A percentile compares a stretch with the other conserved stretches of the same genome.
These are phyloP conservation scores for Thalassiosira hispida DNA, from an alignment of 352 stramenopile species.

Conservation along the genomic window DNA sequence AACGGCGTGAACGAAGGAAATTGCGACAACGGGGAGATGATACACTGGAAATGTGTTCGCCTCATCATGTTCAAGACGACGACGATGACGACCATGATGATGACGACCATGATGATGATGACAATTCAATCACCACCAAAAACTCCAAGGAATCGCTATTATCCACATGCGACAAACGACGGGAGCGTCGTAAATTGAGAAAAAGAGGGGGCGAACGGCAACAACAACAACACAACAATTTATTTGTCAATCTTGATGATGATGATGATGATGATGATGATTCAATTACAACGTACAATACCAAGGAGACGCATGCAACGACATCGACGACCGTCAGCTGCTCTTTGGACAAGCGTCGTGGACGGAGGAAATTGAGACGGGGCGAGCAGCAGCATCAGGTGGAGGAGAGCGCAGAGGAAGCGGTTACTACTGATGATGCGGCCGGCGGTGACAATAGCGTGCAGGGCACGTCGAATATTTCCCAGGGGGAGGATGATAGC, in stretches of 20 bases:
- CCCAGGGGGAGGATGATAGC: no score
- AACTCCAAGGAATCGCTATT: conserved; percentile 7
- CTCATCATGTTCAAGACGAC: no score
- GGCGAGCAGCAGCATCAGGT: not conserved
- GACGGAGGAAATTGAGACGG: conserved; percentile 9
- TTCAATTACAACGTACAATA: conserved; percentile 9
- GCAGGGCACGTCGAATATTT: no score
- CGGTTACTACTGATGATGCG: not conserved
- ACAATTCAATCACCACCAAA: conserved; percentile 11
- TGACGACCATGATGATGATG: not conserved
- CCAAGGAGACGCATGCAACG: not conserved
- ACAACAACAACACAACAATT: not conserved
- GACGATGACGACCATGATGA: no score
- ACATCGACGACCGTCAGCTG: not conserved
- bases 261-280: not conserved
- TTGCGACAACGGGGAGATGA: no score
- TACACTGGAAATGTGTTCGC: no score
- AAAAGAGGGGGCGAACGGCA: not conserved
- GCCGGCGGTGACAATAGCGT: no score
- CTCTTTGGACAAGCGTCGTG: conserved; percentile 4
- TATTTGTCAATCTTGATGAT: no score
- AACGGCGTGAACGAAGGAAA: not conserved
- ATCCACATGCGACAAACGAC: no score
- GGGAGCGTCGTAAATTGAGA: no score
- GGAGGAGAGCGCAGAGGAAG: not conserved